Evolutionary conservation across 2,329 filamentous ascomycete species (phyloP), one percentile per base, ranked within the genome.

Genomic region (Neodidymelliopsis sp.): DNA sequence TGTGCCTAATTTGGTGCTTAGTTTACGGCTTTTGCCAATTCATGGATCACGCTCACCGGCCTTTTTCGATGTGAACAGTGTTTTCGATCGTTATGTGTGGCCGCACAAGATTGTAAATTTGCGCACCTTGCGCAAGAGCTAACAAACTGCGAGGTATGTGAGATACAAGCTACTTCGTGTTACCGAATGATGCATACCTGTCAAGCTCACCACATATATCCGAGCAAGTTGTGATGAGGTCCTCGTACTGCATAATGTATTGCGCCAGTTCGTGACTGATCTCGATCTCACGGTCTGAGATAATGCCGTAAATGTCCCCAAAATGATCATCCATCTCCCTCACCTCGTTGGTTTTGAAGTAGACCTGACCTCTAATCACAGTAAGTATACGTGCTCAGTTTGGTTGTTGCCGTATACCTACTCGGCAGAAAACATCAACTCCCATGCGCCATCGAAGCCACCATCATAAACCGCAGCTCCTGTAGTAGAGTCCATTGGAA

Each of bases 271-370:
- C 77, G 62, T 97, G 88, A 0, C 94, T 81, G 31, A 97, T 89
- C 59, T 96, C 90, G 33, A 97, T 92, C 69, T 99, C 93, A 45
- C 84, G 85, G 64, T 96, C 92, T 88, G 89, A 89, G 46, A 99
- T 96, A 48, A 84, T 80, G 27, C 88, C 86, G 62, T 93, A 93
- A 22, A 96, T 81, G 69, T 97, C 93, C 9, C 94, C 94, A 57
- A 91, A 86, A 47, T 88, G 82, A 8, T 82, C 78, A 64, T 97
- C 93, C 72, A 99, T 82, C 54, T 92, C 86, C 49, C 77, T 81
- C 87, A 96, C 96, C 47, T 86, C 81, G 4, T 74, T 78, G 56
- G 92, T 96, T 69, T 97, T 99, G 77, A 92, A 97, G 70, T 94
- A 96, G 0, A 85, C 84, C 40, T 83, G 79, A 2, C 82, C 84